Evolutionary conservation across 495 filamentous ascomycete genomes (phyloP).

Genomic region (Haplographium delicatum): DNA sequence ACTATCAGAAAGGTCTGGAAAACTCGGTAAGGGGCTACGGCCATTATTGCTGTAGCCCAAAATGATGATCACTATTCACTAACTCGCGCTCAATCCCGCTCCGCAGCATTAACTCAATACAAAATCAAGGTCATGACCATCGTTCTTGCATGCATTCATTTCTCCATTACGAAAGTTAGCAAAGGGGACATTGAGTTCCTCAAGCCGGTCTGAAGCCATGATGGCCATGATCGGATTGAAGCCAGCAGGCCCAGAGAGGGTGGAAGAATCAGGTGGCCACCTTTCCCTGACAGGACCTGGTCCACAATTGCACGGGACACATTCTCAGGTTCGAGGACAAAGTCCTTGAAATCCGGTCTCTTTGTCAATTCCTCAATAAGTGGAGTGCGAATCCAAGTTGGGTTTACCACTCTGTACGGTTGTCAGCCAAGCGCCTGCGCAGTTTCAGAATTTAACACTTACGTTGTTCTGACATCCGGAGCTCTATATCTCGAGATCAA

Average conservation of each 20-base stretch:
- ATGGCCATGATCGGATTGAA: slow-evolving; percentile 32
- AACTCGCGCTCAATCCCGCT: too few species aligned
- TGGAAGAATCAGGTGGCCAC: slow-evolving; percentile 53
- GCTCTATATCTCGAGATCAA: slow-evolving; percentile 55
- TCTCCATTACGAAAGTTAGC: too few species aligned
- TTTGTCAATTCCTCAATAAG: slow-evolving; percentile 5
- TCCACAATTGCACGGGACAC: slow-evolving; percentile 56
- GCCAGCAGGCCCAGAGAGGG: slow-evolving; percentile 26
- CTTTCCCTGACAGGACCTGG: slow-evolving; percentile 52
- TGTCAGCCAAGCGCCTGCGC: too few species aligned
- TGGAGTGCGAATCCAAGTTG: slow-evolving; percentile 19
- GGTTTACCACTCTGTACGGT: slow-evolving; percentile 13
- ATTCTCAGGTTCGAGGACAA: slow-evolving; percentile 52
- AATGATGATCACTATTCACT: too few species aligned
- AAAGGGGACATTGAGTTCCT: too few species aligned
- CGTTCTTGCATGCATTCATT: too few species aligned
- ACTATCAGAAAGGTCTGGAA: too few species aligned
- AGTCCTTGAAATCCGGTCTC: slow-evolving; percentile 38
- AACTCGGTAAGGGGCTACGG: too few species aligned
- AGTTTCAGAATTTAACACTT: too few species aligned
- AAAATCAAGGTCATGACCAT: too few species aligned
- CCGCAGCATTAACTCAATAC: too few species aligned
- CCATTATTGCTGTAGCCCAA: too few species aligned
- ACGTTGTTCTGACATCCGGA: slow-evolving; percentile 57
- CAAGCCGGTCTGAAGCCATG: slow-evolving; percentile 36